phyloP scores from a whole-genome alignment of 1,284 basidiomycete species.

The Phaffia rhodozyma region DNA sequence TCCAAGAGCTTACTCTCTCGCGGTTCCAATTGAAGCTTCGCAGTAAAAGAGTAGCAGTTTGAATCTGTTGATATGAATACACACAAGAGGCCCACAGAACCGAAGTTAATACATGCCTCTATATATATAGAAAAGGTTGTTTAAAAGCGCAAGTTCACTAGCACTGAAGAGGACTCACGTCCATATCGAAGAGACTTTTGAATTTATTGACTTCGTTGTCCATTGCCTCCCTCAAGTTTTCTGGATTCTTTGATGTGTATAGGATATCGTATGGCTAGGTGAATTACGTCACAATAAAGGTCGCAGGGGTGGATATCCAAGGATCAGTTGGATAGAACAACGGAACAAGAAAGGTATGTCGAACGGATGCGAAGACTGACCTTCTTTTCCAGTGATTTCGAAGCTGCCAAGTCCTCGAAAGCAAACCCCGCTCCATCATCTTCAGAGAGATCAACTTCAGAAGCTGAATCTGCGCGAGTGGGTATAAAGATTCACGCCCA shows the following conservation, averaged over 20 bases:
- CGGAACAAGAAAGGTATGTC: slow-evolving; percentile 4
- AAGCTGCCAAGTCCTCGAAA: slow-evolving; percentile 23
- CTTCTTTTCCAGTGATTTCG: slow-evolving; percentile 17
- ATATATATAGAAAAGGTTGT: background rate
- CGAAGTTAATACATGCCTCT: slow-evolving; percentile 1
- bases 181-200: slow-evolving; percentile 68
- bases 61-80: slow-evolving; percentile 30
- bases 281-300: background rate
- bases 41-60: slow-evolving; percentile 62
- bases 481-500: slow-evolving; percentile 33
- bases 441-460: slow-evolving; percentile 17
- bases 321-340: background rate
- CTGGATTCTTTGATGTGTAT: slow-evolving; percentile 53
- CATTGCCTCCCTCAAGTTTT: slow-evolving; percentile 68
- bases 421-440: slow-evolving; percentile 46
- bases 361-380: background rate
- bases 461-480: slow-evolving; percentile 6
- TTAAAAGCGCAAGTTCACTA: background rate
- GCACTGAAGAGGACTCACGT: slow-evolving; percentile 45
- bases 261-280: slow-evolving; percentile 33
- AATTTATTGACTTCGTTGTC: slow-evolving; percentile 67
- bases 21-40: slow-evolving; percentile 89
- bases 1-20: slow-evolving; percentile 54
- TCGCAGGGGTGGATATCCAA: background rate
- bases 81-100: slow-evolving; percentile 15